Base-by-base conservation (phyloP, 148 eudicot species). In the Amaranthus hypochondriacus region DNA sequence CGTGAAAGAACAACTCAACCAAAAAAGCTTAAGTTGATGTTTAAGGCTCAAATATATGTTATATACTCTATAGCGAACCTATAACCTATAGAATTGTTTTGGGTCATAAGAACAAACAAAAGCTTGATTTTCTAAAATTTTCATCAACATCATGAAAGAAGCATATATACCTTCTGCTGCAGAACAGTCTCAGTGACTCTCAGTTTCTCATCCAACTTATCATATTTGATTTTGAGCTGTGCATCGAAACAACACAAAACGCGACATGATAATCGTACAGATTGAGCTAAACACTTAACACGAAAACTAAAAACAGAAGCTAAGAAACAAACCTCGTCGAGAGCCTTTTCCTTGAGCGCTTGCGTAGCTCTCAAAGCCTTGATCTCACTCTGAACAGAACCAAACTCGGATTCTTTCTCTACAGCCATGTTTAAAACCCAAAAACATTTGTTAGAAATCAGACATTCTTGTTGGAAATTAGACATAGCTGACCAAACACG, bases 401-500 rank as follows among this genome's bases (percentile, higher is more conserved):
- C 87, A 77, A 92, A 47, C 79, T 89, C 92, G 65, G 84, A 75
- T 8, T 88, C 90, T 85, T 87, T 92, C 68, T 89, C 98, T 94
- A 86, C 5, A 71, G 77, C 52, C 69, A 15, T 42, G 28, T 43
- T 54, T 7, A 55, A 61, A 21, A 46, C 60, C 13, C 58, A 15
- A 59, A 52, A 62, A n/a, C 1, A 44, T 6, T 4, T 52, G 75
- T 4, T 59, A 47, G 75, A 64, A 43, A 56, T 77, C 42, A 70
- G 68, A 62, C 50, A 70, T 57, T 28, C 39, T 4, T 52, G 75
- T 4, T 59, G 56, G 75, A 64, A 43, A 56, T 77, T n/a, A 70
- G 68, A 62, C 50, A 70, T 57, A 50, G 62, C 48, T 50, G 48
- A 62, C 7, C 4, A 59, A 59, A 21, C 47, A 12, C 39, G 21